phyloP scores from a whole-genome alignment of 768 basidiomycete genomes.

The Termitomyces sp. region DNA sequence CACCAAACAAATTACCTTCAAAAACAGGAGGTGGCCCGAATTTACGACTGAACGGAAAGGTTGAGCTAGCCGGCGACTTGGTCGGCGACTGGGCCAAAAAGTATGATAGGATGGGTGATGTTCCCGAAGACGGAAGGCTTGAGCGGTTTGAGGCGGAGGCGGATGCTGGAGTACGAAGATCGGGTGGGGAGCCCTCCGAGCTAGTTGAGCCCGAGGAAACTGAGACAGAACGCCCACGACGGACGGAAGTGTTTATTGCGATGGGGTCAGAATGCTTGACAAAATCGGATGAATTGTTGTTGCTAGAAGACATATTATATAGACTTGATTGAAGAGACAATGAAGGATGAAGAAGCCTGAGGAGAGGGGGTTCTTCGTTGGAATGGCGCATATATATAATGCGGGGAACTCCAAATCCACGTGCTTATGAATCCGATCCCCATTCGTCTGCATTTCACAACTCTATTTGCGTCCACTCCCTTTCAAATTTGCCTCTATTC shows the following conservation, averaged over 20 bases:
- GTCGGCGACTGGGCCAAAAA: slow-evolving; percentile 65
- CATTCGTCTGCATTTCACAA: slow-evolving; percentile 3
- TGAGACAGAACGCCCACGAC: slow-evolving; percentile 60
- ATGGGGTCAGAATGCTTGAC: slow-evolving; percentile 64
- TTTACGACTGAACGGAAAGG: slow-evolving; percentile 63
- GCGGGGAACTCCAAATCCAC: slow-evolving; percentile 16
- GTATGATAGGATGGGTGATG: slow-evolving; percentile 71
- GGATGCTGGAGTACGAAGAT: slow-evolving; percentile 52
- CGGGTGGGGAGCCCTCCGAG: slow-evolving; percentile 52
- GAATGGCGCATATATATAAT: slow-evolving; percentile 23
- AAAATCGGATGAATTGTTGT: slow-evolving; percentile 24
- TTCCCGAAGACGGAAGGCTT: slow-evolving; percentile 51
- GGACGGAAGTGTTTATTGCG: slow-evolving; percentile 43
- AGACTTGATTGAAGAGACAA: slow-evolving; percentile 20
- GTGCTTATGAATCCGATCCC: slow-evolving; percentile 15
- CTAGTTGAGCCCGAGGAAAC: slow-evolving; percentile 59
- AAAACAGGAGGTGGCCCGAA: slow-evolving; percentile 54
- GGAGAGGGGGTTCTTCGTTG: slow-evolving; percentile 13
- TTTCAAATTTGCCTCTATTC: neutral
- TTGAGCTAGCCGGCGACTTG: slow-evolving; percentile 41
- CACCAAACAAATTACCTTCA: slow-evolving; percentile 49
- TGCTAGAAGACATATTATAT: slow-evolving; percentile 24
- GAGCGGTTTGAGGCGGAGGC: slow-evolving; percentile 42
- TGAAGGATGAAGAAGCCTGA: slow-evolving; percentile 16
- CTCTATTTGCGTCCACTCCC: neutral